Evolutionary conservation across 1,139 yeast genomes (phyloP).

Genomic region (Komagataea norvegica): DNA sequence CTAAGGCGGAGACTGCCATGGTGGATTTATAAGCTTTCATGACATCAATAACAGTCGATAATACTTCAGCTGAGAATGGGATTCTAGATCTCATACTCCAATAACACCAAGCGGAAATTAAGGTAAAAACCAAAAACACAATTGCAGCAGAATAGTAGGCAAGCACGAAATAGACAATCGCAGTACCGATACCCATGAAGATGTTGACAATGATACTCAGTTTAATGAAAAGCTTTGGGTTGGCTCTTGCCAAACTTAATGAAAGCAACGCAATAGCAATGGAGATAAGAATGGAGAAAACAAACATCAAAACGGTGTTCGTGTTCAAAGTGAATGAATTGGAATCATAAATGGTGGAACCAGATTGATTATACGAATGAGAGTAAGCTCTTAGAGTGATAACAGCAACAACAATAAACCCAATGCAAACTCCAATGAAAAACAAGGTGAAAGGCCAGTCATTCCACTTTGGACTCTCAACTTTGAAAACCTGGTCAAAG

Average conservation of each 20-base stretch:
- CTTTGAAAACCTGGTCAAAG: conserved; percentile 64
- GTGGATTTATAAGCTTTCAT: conserved; percentile 70
- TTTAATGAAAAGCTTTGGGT: conserved; percentile 65
- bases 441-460: conserved; percentile 71
- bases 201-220: conserved; percentile 66
- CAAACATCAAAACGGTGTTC: conserved; percentile 66
- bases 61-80: conserved; percentile 67
- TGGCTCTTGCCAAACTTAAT: conserved; percentile 55
- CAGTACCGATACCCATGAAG: conserved; percentile 66
- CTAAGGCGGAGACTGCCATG: conserved; percentile 56
- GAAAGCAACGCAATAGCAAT: conserved; percentile 55
- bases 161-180: conserved; percentile 61
- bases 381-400: conserved; percentile 64
- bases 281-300: conserved; percentile 59
- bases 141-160: conserved; percentile 75
- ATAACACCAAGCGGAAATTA: conserved; percentile 64
- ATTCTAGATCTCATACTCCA: conserved; percentile 71
- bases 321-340: conserved; percentile 62
- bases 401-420: conserved; percentile 69
- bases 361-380: conserved; percentile 48
- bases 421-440: conserved; percentile 57
- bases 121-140: conserved; percentile 62
- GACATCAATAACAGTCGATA: conserved; percentile 71
- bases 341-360: conserved; percentile 60
- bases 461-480: conserved; percentile 60